A percentile compares a stretch with the other conserved stretches of the same genome.
Conservation (phyloP, 2,329 filamentous ascomycete species). For the Colletotrichum liaoningense region DNA sequence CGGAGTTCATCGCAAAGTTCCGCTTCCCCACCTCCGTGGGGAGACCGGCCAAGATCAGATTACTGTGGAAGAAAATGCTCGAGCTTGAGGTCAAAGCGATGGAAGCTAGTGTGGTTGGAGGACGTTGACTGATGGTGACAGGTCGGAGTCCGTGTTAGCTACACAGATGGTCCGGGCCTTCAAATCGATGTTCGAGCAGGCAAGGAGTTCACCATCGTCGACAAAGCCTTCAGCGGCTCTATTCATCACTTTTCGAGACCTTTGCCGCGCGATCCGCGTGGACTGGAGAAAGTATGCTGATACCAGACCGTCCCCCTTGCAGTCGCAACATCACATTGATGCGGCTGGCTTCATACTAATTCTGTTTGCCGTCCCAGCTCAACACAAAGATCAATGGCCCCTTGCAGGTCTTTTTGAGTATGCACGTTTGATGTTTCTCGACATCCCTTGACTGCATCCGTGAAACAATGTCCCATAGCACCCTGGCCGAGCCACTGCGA, state of each 20-base stretch:
- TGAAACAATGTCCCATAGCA: slow-evolving; percentile 20
- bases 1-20: not conserved
- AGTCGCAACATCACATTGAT: not conserved
- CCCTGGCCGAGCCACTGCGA: not conserved
- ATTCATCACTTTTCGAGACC: too few relatives aligned
- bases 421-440: not conserved
- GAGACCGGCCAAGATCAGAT: too few relatives aligned
- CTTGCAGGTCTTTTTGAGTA: not conserved
- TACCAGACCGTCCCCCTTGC: not conserved
- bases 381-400: not conserved
- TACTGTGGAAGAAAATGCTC: not conserved
- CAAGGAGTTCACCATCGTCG: not conserved
- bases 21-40: not conserved
- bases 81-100: not conserved
- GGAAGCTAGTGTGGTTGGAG: not conserved
- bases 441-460: not conserved
- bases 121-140: not conserved
- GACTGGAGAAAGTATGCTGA: not conserved
- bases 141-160: not conserved
- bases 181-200: not conserved
- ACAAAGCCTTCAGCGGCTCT: not conserved
- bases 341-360: not conserved
- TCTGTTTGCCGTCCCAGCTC: not conserved
- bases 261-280: not conserved
- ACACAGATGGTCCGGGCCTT: not conserved